Percentiles rank a stretch among this genome's conserved stretches.
Evolutionary conservation across 2,329 filamentous ascomycete genomes (phyloP).

Genomic region (Trichoderma atroviride): DNA sequence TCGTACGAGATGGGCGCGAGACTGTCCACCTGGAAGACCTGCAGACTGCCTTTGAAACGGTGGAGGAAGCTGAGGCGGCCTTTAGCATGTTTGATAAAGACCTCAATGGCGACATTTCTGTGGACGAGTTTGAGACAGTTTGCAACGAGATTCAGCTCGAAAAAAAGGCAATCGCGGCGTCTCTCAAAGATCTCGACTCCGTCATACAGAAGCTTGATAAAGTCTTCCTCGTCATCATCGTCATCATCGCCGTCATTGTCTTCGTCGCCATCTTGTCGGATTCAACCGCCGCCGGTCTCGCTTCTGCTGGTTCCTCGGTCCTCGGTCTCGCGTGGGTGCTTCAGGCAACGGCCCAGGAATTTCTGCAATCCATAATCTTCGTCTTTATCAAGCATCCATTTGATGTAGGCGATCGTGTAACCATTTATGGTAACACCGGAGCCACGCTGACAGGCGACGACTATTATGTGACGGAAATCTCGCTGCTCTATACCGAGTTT

Average conservation of each 20-base stretch:
- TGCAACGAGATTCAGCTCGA: slow-evolving; percentile 94
- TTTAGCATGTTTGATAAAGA: slow-evolving; percentile 96
- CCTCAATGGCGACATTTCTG: slow-evolving; percentile 92
- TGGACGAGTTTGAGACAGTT: slow-evolving; percentile 90
- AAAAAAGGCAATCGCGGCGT: slow-evolving; percentile 92
- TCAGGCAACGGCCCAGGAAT: slow-evolving; percentile 89
- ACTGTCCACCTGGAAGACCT: slow-evolving; percentile 79
- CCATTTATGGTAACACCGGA: slow-evolving; percentile 87
- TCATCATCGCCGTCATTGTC: slow-evolving; percentile 79
- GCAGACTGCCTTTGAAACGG: slow-evolving; percentile 73
- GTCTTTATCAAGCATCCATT: slow-evolving; percentile 98
- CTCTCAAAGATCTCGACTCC: slow-evolving; percentile 90
- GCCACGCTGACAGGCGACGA: slow-evolving; percentile 79
- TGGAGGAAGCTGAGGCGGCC: slow-evolving; percentile 85
- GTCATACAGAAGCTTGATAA: slow-evolving; percentile 88
- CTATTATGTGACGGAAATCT: slow-evolving; percentile 95
- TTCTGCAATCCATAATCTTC: slow-evolving; percentile 90
- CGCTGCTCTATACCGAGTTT: slow-evolving; percentile 92
- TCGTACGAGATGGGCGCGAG: slow-evolving; percentile 73
- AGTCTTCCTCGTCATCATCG: slow-evolving; percentile 84
- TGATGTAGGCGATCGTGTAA: slow-evolving; percentile 91
- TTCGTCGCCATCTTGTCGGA: slow-evolving; percentile 88
- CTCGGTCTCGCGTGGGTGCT: slow-evolving; percentile 91
- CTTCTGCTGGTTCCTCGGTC: slow-evolving; percentile 84
- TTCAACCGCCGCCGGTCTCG: slow-evolving; percentile 87